phyloP scores from a whole-genome alignment of 768 basidiomycete species.

The Mycena haematopus region DNA sequence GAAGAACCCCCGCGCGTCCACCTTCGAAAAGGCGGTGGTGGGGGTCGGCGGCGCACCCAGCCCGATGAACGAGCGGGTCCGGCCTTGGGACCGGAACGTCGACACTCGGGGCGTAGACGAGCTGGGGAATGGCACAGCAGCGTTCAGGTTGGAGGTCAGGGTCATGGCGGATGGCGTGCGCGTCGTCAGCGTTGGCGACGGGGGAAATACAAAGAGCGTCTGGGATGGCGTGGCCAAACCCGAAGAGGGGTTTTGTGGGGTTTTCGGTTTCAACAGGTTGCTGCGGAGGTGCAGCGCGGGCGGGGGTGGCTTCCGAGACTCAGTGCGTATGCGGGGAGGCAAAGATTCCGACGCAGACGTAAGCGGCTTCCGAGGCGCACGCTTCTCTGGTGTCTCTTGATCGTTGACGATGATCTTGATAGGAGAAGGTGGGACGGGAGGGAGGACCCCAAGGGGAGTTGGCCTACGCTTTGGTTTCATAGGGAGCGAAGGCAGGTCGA shows the following conservation, averaged over 20 bases:
- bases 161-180: slow-evolving; percentile 85
- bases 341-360: slow-evolving; percentile 33
- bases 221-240: slow-evolving; percentile 69
- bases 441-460: slow-evolving; percentile 63
- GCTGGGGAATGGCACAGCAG: slow-evolving; percentile 51
- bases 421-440: slow-evolving; percentile 79
- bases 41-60: slow-evolving; percentile 71
- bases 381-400: slow-evolving; percentile 29
- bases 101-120: slow-evolving; percentile 73
- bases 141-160: slow-evolving; percentile 65
- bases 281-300: slow-evolving; percentile 62
- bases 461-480: slow-evolving; percentile 66
- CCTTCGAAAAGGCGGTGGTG: slow-evolving; percentile 82
- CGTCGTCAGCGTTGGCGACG: slow-evolving; percentile 66
- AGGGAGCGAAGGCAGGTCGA: slow-evolving; percentile 47
- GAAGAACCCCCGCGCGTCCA: slow-evolving; percentile 84
- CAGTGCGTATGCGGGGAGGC: slow-evolving; percentile 56
- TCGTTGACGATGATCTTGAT: slow-evolving; percentile 55
- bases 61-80: slow-evolving; percentile 78
- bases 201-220: slow-evolving; percentile 87
- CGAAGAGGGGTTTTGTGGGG: slow-evolving; percentile 34
- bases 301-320: slow-evolving; percentile 60
- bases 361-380: slow-evolving; percentile 31
- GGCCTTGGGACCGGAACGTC: slow-evolving; percentile 68
- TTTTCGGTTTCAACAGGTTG: slow-evolving; percentile 42